A percentile compares a stretch with the other conserved stretches of the same genome.
phyloP scores from a whole-genome alignment of 225 moss, liverwort and hornwort genomes.

The Sphagnum tenellum region DNA sequence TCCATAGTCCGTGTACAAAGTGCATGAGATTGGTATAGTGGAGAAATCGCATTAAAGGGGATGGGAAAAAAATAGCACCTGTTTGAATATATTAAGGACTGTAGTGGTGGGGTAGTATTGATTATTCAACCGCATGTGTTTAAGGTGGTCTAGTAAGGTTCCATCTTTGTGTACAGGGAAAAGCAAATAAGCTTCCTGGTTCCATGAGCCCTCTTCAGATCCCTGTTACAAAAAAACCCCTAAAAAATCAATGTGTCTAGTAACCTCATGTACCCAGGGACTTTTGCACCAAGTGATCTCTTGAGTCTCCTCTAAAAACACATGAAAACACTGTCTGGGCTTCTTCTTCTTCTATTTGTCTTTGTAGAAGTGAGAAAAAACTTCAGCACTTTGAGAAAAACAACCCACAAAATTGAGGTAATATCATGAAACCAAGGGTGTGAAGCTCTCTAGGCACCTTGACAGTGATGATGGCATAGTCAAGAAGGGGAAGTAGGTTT shows the following conservation, averaged over 20 bases:
- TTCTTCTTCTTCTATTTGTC: background rate
- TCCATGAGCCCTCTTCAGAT: constrained; percentile 42
- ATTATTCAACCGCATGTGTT: constrained; percentile 49
- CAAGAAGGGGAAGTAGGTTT: constrained; percentile 73
- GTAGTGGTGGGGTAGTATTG: constrained; percentile 67
- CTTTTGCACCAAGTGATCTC: background rate
- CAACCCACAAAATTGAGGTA: too few species aligned
- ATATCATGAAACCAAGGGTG: background rate
- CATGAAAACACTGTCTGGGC: background rate
- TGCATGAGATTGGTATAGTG: too few species aligned
- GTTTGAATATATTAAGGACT: constrained; percentile 82
- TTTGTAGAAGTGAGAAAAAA: too few species aligned
- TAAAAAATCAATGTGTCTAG: too few species aligned
- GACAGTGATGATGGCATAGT: constrained; percentile 69
- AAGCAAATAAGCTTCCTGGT: constrained; percentile 79
- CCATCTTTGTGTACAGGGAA: constrained; percentile 80
- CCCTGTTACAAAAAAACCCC: constrained; percentile 18
- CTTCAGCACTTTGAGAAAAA: too few species aligned
- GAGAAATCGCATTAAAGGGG: too few species aligned
- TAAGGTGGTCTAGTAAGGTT: constrained; percentile 71
- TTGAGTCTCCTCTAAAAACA: background rate
- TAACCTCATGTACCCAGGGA: background rate
- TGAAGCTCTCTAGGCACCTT: constrained; percentile 31
- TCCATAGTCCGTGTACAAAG: too few species aligned
- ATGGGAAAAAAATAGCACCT: constrained; percentile 25